Evolutionary conservation across 1,284 basidiomycete species (phyloP), one percentile per base, ranked within the genome.

Genomic region (Somion occarium): DNA sequence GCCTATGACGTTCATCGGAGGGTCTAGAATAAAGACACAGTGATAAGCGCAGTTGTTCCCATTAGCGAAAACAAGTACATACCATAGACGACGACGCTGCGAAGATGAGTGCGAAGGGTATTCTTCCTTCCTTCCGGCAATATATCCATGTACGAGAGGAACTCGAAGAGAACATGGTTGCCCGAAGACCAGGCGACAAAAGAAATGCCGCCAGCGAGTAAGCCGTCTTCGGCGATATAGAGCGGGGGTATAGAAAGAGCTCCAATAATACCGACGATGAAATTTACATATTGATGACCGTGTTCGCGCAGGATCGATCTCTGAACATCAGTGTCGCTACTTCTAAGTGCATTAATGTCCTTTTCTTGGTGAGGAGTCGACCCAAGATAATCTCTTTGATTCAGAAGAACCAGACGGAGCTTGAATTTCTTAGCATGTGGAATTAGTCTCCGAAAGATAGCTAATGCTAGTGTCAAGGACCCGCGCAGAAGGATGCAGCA

Each of bases 311-410:
- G 27, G 20, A 54, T 52, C 9, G 27, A 46, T 13, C 22, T 26
- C 44, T 58, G 57, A 11, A 22, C 38, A 3, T 48, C 51, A 13
- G 30, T 34, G 22, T 54, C 50, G 3, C 49, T 19, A 15, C 42
- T 38, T 19, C 39, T 30, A 5, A 60, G 26, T 5, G 30, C 46
- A 2, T 46, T 27, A 13, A 64, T 47, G 30, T 64, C 62, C 2
- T 38, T 30, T 3, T 45, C 44, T 2, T 52, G 49, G 49, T 53
- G 61, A 0, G 46, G 54, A 2, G 62, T 55, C 1, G 62, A 64
- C 20, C 57, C 58, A 15, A 43, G 46, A 48, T 61, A 61, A 46
- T 61, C 62, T 19, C 62, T 54, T n/a, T 51, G 48, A 42, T 61
- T 62, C 24, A 63, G 37, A 1, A 55, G 47, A n/a, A 62, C 52